Evolutionary conservation across 2,329 filamentous ascomycete genomes (phyloP), one percentile per base, ranked within the genome.

Genomic region (Pyrenophora seminiperda): DNA sequence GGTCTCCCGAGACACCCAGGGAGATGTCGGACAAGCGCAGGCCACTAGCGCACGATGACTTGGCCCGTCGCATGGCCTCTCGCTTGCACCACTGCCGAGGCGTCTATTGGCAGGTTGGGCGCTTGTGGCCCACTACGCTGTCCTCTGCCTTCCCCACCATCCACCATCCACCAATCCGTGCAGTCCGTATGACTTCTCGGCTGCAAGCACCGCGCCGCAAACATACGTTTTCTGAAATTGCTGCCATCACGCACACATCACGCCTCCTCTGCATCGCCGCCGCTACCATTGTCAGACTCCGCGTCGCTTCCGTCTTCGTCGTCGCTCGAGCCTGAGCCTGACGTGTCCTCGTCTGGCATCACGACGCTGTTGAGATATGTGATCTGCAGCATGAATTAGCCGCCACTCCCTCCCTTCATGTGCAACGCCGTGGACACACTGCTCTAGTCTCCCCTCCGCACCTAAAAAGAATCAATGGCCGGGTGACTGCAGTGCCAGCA

Each of bases 291-390:
- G 24, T 51, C 54, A 43, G 53, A 46, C 27, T 63, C 56, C 24
- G 45, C 53, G 27, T 51, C 57, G 24, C 62, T 58, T 10, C 67
- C 67, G 31, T 57, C 63, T 34, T 63, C 63, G 33, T 63, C 66
- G 2, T 67, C 67, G 42, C 63, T 64, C 45, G 62, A 64, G 32
- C 61, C 66, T 36, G 62, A 64, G 32, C 61, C 66, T 36, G 66
- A 69, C 19, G 61, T 54, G 31, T 68, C 65, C 24, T 73, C 72
- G 61, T 80, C 77, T 24, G 77, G 78, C 75, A 79, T 78, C 32
- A 79, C 76, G 20, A 80, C 74, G 44, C 72, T 75, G 66, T 80
- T 80, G 33, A 79, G 67, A 59, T 79, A 78, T 7, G 75, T 77
- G 60, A 80, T 75, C 78, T 80, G 70, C 61, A 54, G 39, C 43